Evolutionary conservation across 257 asterid genomes (phyloP).

Genomic region (Nicotiana otophora): DNA sequence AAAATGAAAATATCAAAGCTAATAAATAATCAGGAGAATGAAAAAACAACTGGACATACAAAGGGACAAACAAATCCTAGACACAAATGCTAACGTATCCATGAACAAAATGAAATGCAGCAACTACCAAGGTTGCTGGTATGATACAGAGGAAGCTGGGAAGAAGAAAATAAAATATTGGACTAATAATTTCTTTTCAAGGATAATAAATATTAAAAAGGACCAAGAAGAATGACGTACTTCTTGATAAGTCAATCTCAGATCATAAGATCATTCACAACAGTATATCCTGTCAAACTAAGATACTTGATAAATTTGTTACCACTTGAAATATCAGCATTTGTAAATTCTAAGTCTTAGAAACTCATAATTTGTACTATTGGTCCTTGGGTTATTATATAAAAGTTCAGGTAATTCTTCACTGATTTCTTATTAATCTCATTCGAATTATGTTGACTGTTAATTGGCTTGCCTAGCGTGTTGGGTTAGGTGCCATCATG

Average conservation of each 20-base stretch:
- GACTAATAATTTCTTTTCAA: not conserved
- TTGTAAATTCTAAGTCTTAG: no score
- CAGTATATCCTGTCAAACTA: not conserved
- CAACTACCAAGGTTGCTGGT: no score
- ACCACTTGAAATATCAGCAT: not conserved
- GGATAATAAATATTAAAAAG: not conserved
- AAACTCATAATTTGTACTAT: no score
- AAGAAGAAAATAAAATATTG: not conserved
- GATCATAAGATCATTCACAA: slow-evolving; percentile 2
- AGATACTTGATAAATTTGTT: not conserved
- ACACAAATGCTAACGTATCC: not conserved
- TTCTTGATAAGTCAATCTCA: not conserved
- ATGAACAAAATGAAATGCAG: slow-evolving; percentile 2
- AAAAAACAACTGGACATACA: not conserved
- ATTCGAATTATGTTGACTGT: no score
- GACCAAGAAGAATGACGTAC: not conserved
- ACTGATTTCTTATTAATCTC: no score
- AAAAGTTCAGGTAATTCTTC: no score
- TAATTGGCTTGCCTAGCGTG: no score
- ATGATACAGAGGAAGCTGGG: not conserved
- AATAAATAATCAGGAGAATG: not conserved
- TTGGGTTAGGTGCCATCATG: no score
- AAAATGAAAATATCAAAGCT: not conserved
- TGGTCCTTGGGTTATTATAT: no score
- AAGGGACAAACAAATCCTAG: not conserved